These are phyloP conservation scores for Candida sanyaensis DNA, from an alignment of 1,139 yeast species.

Conservation along the genomic window DNA sequence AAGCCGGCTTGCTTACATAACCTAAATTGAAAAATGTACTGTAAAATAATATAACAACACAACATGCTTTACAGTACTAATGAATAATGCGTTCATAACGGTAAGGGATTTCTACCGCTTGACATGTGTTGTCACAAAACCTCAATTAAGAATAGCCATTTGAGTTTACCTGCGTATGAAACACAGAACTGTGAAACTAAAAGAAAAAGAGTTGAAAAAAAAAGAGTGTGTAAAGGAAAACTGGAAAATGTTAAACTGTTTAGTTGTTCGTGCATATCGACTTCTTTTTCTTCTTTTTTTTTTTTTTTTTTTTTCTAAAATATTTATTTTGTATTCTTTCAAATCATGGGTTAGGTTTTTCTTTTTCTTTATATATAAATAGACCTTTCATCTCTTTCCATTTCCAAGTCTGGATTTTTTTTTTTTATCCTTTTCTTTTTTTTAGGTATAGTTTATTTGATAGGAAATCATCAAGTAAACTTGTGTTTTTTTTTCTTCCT, in stretches of 20 bases:
- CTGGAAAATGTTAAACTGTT: conserved; percentile 1
- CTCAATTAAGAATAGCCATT: too few species aligned
- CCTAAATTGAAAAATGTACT: too few species aligned
- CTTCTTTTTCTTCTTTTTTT: background rate
- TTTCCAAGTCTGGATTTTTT: background rate
- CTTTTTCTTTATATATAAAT: background rate
- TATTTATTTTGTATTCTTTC: background rate
- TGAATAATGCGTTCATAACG: background rate
- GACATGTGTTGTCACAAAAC: background rate
- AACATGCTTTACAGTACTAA: background rate
- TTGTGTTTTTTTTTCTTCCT: background rate
- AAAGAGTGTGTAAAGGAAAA: background rate
- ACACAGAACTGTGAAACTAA: too few species aligned
- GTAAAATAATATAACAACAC: too few species aligned
- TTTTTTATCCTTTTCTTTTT: background rate
- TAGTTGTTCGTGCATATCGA: conserved; percentile 2
- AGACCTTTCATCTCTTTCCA: background rate
- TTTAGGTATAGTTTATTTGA: background rate
- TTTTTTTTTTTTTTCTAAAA: background rate
- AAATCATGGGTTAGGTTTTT: conserved; percentile 1
- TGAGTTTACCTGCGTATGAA: too few species aligned
- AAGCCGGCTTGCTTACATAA: too few species aligned
- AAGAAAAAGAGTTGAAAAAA: background rate
- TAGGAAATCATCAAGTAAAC: background rate
- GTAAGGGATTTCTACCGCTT: background rate